A percentile compares a stretch with the other conserved stretches of the same genome.
phyloP scores from a whole-genome alignment of 2,329 filamentous ascomycete genomes.

The Fusarium compactum region DNA sequence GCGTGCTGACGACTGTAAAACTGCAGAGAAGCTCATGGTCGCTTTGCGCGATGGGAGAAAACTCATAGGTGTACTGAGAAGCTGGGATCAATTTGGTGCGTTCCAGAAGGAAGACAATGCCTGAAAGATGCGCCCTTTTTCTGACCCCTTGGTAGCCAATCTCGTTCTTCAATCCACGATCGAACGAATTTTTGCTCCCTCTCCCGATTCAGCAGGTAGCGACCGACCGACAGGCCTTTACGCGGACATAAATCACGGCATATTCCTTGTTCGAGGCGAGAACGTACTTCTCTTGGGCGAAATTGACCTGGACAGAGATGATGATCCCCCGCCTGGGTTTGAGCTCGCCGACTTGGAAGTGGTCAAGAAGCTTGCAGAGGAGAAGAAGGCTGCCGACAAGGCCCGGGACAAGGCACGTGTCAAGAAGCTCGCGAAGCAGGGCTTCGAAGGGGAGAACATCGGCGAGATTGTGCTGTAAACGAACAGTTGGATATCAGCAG shows the following conservation, averaged over 20 bases:
- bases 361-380: constrained; percentile 79
- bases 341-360: constrained; percentile 73
- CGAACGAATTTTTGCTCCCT: constrained; percentile 82
- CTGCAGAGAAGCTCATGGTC: constrained; percentile 90
- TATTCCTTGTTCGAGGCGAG: constrained; percentile 93
- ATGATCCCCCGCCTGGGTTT: constrained; percentile 82
- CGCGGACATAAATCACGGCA: constrained; percentile 85
- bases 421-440: constrained; percentile 78
- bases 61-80: constrained; percentile 89
- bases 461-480: constrained; percentile 76
- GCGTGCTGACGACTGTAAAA: constrained; percentile 43
- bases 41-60: constrained; percentile 94
- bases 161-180: constrained; percentile 93
- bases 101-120: constrained; percentile 18
- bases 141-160: constrained; percentile 73
- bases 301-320: constrained; percentile 96
- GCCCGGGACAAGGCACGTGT: constrained; percentile 77
- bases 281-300: constrained; percentile 97
- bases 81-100: constrained; percentile 98
- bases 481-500: constrained; percentile 18
- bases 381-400: constrained; percentile 77
- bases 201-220: constrained; percentile 57
- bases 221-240: constrained; percentile 67
- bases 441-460: constrained; percentile 88
- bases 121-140: constrained; percentile 10